Percentiles rank a stretch among this genome's conserved stretches.
These are phyloP conservation scores for Licmophora abbreviata DNA, from an alignment of 108 stramenopile genomes.

Conservation along the genomic window DNA sequence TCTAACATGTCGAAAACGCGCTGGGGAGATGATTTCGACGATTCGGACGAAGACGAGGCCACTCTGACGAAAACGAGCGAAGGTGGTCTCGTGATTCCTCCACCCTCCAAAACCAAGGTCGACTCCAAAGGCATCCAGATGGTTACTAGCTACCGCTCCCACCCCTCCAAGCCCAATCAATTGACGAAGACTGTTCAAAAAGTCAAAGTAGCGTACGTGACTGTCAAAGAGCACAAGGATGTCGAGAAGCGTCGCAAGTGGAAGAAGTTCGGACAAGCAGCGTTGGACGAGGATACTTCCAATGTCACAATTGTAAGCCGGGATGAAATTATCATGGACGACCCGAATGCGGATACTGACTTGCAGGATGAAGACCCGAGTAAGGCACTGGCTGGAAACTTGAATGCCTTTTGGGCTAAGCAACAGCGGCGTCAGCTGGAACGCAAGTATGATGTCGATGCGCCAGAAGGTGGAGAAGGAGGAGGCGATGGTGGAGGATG, in stretches of 20 bases:
- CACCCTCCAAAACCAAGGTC: constrained; percentile 74
- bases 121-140: constrained; percentile 83
- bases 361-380: constrained; percentile 78
- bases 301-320: constrained; percentile 75
- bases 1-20: constrained; percentile 1
- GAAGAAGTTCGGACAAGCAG: constrained; percentile 81
- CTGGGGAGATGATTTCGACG: constrained; percentile 6
- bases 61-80: not conserved
- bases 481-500: constrained; percentile 58
- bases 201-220: constrained; percentile 46
- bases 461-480: constrained; percentile 27
- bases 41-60: constrained; percentile 7
- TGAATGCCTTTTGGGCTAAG: constrained; percentile 89
- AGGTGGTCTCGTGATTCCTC: constrained; percentile 50
- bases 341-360: constrained; percentile 82
- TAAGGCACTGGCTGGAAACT: constrained; percentile 69
- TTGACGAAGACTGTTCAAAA: constrained; percentile 75
- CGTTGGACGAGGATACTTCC: constrained; percentile 43
- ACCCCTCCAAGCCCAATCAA: constrained; percentile 58
- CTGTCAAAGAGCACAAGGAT: constrained; percentile 45
- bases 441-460: constrained; percentile 84
- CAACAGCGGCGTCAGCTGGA: constrained; percentile 76
- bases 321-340: constrained; percentile 79
- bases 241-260: constrained; percentile 68
- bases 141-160: constrained; percentile 66